Conservation (phyloP, 2,329 filamentous ascomycete species). For the Ceratocystis diversiconidia region DNA sequence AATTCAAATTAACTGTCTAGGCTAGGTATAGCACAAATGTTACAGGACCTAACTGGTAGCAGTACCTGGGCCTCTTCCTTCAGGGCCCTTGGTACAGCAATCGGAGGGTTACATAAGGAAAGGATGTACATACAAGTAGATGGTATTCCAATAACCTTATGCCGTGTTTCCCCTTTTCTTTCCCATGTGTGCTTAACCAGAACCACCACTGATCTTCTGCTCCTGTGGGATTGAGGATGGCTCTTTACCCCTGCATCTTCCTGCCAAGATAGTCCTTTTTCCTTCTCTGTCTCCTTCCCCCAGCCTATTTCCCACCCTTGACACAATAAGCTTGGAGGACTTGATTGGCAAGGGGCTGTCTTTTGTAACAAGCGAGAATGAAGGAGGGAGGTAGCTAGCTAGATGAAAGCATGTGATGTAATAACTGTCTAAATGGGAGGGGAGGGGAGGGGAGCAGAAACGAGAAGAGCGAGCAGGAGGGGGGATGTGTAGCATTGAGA, state of each 20-base stretch:
- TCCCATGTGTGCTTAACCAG: neutral
- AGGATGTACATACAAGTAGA: neutral
- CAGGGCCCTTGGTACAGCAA: neutral
- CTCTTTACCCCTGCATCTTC: slow-evolving; percentile 2
- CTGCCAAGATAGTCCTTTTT: neutral
- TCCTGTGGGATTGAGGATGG: neutral
- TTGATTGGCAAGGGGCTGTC: neutral
- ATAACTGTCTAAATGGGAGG: neutral
- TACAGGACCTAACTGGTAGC: neutral
- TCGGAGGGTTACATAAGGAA: neutral
- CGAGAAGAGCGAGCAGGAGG: neutral
- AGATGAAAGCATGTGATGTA: neutral
- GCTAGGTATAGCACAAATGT: neutral
- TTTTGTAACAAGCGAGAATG: slow-evolving; percentile 3
- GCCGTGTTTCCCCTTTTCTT: neutral
- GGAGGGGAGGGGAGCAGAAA: neutral
- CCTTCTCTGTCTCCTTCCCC: neutral
- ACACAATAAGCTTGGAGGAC: neutral
- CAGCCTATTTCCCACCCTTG: neutral
- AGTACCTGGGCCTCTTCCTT: neutral
- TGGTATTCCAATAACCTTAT: neutral
- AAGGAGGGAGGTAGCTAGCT: neutral
- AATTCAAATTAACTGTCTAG: neutral
- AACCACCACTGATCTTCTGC: neutral
- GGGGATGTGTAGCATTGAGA: neutral